Evolutionary conservation across 305 asterid species (phyloP), one percentile per base, ranked within the genome.

Genomic region (Fraxinus angustifolia): DNA sequence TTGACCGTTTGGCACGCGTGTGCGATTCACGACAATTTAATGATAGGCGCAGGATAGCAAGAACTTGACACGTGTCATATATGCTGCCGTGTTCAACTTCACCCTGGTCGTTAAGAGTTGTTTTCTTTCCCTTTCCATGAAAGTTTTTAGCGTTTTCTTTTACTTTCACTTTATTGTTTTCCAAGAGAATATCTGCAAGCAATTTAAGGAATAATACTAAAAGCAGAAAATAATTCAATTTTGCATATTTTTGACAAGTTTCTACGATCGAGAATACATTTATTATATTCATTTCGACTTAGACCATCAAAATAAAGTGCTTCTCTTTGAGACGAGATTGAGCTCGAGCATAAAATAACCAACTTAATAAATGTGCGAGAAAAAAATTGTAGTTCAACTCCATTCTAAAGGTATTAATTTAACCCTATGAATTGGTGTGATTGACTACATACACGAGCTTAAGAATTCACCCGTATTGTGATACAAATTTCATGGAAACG

Each of bases 1-100:
- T 89, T 77, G 83, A 87, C 89, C 78, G 62, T 33, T 82, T 77
- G 30, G 30, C 82, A 86, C 87, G 87, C 90, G 82, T 87, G 87
- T 53, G 65, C 79, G 6, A 33, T 79, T 82, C 86, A 85, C 86
- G 86, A 80, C 84, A 82, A 80, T 82, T 77, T 81, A 26, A 82
- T 80, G 67, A 33, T n/a, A 7, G 83, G 88, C 87, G 88, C 81
- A 83, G 8, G 77, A 76, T 83, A 83, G 85, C 38, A 68, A 26
- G 16, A 67, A 4, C 10, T 68, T 28, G 17, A 67, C 7, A 26
- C 73, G 73, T 28, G 73, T 28, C 73, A 11, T 4, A 3, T 8
- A 5, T 3, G 73, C 19, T 67, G 73, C 73, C 36, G 73, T 67
- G 73, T 67, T 28, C 36, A 11, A 67, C 10, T 65, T 67, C 73